Percentiles rank a stretch among this genome's conserved stretches.
phyloP scores from a whole-genome alignment of 148 eudicot species.

The Silene conica region DNA sequence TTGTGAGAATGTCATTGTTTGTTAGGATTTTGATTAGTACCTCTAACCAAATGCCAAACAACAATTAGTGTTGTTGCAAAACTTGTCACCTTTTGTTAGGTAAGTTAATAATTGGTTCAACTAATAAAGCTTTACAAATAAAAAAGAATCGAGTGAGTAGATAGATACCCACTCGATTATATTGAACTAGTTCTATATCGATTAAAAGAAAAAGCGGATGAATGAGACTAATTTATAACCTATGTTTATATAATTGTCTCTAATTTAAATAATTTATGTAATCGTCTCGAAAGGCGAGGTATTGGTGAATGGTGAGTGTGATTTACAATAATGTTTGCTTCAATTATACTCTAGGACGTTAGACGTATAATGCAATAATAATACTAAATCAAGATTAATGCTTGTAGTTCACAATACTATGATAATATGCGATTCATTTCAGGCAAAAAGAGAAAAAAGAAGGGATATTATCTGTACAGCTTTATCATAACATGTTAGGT shows the following conservation, averaged over 20 bases:
- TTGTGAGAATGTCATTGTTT: no score
- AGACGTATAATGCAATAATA: no score
- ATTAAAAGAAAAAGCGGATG: no score
- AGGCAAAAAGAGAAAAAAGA: background rate
- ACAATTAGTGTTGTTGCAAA: no score
- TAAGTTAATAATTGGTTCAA: background rate
- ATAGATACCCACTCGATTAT: no score
- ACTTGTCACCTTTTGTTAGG: background rate
- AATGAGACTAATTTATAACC: no score
- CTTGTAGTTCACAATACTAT: background rate
- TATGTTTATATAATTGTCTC: no score
- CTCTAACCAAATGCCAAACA: background rate
- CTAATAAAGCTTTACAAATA: background rate
- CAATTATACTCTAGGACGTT: constrained; percentile 23
- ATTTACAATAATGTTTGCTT: constrained; percentile 7
- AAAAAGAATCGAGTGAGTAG: no score
- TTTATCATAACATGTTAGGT: background rate
- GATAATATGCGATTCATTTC: constrained; percentile 7
- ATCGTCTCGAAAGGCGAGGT: no score
- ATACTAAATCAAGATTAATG: constrained; percentile 1
- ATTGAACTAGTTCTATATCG: no score
- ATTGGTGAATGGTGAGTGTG: no score
- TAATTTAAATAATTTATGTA: no score
- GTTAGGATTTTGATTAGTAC: background rate
- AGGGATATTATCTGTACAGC: constrained; percentile 4